Evolutionary conservation across 2,329 filamentous ascomycete species (phyloP).

Genomic region (Coniella vitis): DNA sequence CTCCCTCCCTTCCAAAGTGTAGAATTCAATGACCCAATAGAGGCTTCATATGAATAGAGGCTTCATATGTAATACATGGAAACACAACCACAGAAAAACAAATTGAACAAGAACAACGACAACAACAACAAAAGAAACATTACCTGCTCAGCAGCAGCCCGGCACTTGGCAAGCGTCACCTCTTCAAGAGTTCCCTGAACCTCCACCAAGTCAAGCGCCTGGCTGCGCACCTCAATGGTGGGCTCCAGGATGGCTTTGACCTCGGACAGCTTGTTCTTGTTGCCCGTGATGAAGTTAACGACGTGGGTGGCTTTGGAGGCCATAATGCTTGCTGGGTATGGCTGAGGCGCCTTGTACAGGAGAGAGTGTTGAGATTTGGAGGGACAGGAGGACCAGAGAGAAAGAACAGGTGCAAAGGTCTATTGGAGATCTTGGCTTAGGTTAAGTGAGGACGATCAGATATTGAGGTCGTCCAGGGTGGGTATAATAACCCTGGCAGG

Average conservation of each 20-base stretch:
- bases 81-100: too few relatives aligned
- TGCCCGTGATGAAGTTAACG: constrained; percentile 94
- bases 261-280: constrained; percentile 87
- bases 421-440: too few relatives aligned
- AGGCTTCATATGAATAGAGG: too few relatives aligned
- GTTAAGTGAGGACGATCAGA: too few relatives aligned
- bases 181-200: constrained; percentile 91
- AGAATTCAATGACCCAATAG: too few relatives aligned
- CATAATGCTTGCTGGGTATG: constrained; percentile 27
- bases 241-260: constrained; percentile 78
- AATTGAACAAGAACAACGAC: too few relatives aligned
- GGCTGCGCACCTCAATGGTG: constrained; percentile 65
- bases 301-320: constrained; percentile 35
- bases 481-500: too few relatives aligned
- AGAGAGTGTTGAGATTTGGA: neutral
- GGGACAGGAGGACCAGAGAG: neutral
- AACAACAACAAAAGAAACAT: neutral
- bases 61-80: too few relatives aligned
- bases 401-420: too few relatives aligned
- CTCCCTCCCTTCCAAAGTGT: too few relatives aligned
- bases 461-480: too few relatives aligned
- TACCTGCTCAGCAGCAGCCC: constrained; percentile 70
- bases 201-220: constrained; percentile 75
- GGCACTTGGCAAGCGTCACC: constrained; percentile 82
- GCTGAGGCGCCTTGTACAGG: neutral